A percentile compares a stretch with the other conserved stretches of the same genome.
Conservation (phyloP, 805 yeast species). For the Starmera amethionina region DNA sequence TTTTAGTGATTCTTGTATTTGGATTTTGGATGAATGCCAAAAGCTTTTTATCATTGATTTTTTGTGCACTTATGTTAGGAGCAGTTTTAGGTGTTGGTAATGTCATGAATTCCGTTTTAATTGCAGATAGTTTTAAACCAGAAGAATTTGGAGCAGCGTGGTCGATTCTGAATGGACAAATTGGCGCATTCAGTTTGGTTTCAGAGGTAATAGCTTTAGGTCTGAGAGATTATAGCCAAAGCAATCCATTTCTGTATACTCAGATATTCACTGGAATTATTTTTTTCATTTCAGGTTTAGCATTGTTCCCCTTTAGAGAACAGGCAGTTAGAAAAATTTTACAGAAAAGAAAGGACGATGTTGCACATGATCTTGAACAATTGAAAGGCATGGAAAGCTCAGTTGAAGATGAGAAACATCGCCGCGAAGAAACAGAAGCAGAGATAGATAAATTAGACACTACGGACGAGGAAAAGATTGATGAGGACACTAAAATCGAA, state of each 20-base stretch:
- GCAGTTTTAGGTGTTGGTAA: conserved; percentile 34
- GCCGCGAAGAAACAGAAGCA: conserved; percentile 1
- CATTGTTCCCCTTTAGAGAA: conserved; percentile 40
- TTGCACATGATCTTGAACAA: background rate
- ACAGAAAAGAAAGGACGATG: conserved; percentile 2
- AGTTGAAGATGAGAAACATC: conserved; percentile 3
- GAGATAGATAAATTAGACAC: conserved; percentile 13
- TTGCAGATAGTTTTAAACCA: conserved; percentile 29
- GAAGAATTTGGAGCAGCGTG: conserved; percentile 30
- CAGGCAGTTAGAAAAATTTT: conserved; percentile 32
- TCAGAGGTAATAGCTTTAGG: conserved; percentile 49
- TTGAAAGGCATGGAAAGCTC: background rate
- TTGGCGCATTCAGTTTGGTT: conserved; percentile 29
- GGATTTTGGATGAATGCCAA: conserved; percentile 37
- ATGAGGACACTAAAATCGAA: too few relatives aligned
- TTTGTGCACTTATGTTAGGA: conserved; percentile 34
- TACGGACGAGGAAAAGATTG: conserved; percentile 9
- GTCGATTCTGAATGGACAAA: conserved; percentile 24
- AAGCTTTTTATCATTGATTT: conserved; percentile 28
- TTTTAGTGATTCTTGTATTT: conserved; percentile 27
- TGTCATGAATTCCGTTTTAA: conserved; percentile 31
- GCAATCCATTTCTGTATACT: conserved; percentile 41
- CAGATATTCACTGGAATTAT: conserved; percentile 51
- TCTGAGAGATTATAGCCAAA: conserved; percentile 20
- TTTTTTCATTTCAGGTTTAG: conserved; percentile 30